A percentile compares a stretch with the other conserved stretches of the same genome.
phyloP scores from a whole-genome alignment of 2,329 filamentous ascomycete genomes.

The Coleophoma eucalyptorum region DNA sequence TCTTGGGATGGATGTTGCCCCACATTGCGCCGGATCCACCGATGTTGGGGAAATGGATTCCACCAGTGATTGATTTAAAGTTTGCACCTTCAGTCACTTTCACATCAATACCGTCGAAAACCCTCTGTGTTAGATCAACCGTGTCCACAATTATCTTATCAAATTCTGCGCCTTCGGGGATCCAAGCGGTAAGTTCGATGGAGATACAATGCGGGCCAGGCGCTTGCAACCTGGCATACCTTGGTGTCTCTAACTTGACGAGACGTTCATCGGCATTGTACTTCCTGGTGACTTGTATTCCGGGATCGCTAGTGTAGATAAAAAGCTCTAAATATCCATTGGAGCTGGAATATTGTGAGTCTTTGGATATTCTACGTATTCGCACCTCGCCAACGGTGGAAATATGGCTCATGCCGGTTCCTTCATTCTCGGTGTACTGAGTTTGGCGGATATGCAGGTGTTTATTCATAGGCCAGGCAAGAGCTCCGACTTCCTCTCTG shows the following conservation, averaged over 20 bases:
- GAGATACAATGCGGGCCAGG: constrained; percentile 19
- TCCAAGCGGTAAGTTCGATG: constrained; percentile 24
- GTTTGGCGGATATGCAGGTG: constrained; percentile 11
- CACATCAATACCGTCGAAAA: constrained; percentile 19
- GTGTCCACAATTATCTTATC: constrained; percentile 14
- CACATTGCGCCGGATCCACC: background rate
- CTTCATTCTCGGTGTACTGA: constrained; percentile 15
- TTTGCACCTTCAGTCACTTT: constrained; percentile 14
- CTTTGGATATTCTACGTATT: constrained; percentile 14
- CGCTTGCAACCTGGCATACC: constrained; percentile 7
- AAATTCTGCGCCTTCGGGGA: constrained; percentile 23
- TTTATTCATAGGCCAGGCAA: constrained; percentile 14
- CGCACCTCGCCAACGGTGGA: constrained; percentile 20
- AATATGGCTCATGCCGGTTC: constrained; percentile 3
- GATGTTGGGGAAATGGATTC: constrained; percentile 17
- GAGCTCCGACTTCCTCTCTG: constrained; percentile 10
- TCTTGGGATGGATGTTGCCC: background rate
- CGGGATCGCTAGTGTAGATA: constrained; percentile 18
- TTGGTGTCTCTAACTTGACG: constrained; percentile 21
- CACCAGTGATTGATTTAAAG: constrained; percentile 17
- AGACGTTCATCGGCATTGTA: constrained; percentile 15
- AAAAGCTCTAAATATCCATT: constrained; percentile 18
- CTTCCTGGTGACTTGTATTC: constrained; percentile 11
- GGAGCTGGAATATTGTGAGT: constrained; percentile 11
- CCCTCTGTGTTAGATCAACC: constrained; percentile 15